Evolutionary conservation across 352 stramenopile genomes (phyloP).

Genomic region (Phytophthora kernoviae): DNA sequence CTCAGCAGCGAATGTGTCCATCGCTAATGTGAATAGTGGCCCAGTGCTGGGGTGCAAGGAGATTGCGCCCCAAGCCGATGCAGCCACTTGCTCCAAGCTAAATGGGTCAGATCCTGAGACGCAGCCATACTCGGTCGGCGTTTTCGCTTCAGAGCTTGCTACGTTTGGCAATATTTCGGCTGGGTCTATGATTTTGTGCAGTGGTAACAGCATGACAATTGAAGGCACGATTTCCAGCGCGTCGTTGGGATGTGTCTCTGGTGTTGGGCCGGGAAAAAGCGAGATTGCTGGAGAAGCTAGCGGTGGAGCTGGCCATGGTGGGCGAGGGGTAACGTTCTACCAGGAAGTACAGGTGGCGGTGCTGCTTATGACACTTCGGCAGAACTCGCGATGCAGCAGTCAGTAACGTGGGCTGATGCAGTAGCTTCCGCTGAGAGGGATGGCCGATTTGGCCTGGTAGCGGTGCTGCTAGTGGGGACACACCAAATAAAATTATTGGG

Average conservation of each 20-base stretch:
- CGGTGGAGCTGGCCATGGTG: conserved; percentile 71
- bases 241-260: conserved; percentile 53
- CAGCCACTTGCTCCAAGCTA: conserved; percentile 42
- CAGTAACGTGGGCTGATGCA: conserved; percentile 7
- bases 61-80: conserved; percentile 48
- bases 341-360: conserved; percentile 53
- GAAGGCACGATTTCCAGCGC: conserved; percentile 43
- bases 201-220: conserved; percentile 41
- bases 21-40: conserved; percentile 52
- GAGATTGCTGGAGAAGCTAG: conserved; percentile 53
- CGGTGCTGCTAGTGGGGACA: conserved; percentile 58
- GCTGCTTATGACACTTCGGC: conserved; percentile 45
- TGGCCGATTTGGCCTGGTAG: conserved; percentile 78
- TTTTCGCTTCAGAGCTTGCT: conserved; percentile 49
- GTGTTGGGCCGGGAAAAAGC: conserved; percentile 59
- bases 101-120: conserved; percentile 5
- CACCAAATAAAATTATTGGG: conserved; percentile 53
- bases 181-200: conserved; percentile 67
- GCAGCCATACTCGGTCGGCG: conserved; percentile 45
- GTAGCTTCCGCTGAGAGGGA: conserved; percentile 10
- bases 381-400: conserved; percentile 20
- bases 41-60: conserved; percentile 46
- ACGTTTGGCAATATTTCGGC: conserved; percentile 54
- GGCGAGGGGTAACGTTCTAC: conserved; percentile 65
- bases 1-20: conserved; percentile 47